Evolutionary conservation across 2,329 filamentous ascomycete species (phyloP).

Genomic region (Gnomoniopsis smithogilvyi): DNA sequence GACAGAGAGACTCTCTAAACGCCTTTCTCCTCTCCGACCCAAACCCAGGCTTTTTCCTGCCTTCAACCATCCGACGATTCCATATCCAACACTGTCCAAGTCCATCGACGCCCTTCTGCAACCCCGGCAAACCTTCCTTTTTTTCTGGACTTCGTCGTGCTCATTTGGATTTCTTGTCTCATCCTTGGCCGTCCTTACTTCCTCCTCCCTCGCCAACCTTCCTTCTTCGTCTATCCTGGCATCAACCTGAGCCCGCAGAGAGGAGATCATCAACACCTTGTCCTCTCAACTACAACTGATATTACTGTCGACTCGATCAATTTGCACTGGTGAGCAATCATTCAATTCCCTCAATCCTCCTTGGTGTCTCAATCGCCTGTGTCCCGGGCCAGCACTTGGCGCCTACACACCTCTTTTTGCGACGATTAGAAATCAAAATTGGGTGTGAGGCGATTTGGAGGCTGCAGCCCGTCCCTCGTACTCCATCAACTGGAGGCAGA

Average conservation of each 20-base stretch:
- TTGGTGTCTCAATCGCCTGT: neutral
- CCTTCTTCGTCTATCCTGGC: constrained; percentile 8
- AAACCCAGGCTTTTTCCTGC: constrained; percentile 12
- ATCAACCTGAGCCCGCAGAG: constrained; percentile 9
- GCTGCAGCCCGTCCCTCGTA: neutral
- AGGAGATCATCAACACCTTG: neutral
- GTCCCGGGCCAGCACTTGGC: neutral
- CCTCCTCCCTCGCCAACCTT: neutral
- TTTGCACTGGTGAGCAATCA: constrained; percentile 7
- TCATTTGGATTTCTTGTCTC: neutral
- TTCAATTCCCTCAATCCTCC: neutral
- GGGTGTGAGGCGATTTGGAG: neutral
- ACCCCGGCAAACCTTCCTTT: constrained; percentile 14
- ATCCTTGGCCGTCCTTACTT: constrained; percentile 5
- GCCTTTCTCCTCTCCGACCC: neutral
- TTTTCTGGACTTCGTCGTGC: constrained; percentile 12
- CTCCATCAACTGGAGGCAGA: neutral
- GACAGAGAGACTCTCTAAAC: neutral
- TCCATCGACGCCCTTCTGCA: constrained; percentile 10
- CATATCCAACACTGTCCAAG: constrained; percentile 1
- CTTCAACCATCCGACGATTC: constrained; percentile 8
- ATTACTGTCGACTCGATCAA: constrained; percentile 2
- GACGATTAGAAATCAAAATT: neutral
- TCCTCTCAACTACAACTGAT: neutral
- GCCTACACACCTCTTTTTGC: neutral